Percentiles rank a stretch among this genome's conserved stretches.
Evolutionary conservation across 805 yeast genomes (phyloP).

Genomic region (Debaryomyces hansenii): DNA sequence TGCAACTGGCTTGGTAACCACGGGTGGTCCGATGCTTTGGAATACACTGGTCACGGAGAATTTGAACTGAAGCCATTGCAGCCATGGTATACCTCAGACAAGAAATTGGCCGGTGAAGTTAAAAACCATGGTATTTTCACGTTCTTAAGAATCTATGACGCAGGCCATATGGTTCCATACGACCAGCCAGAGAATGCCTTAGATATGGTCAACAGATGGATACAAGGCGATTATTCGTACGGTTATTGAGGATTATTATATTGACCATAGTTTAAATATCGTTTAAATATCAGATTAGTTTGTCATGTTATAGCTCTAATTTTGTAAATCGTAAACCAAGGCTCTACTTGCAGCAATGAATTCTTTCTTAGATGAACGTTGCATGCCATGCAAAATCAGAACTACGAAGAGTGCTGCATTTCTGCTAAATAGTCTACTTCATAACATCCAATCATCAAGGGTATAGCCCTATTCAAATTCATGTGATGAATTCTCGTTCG

Average conservation of each 20-base stretch:
- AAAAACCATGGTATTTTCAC: conserved; percentile 74
- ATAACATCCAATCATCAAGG: not conserved
- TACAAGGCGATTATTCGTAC: conserved; percentile 57
- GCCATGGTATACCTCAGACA: conserved; percentile 35
- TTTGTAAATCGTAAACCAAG: too few species aligned
- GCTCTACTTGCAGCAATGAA: too few species aligned
- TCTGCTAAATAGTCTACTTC: too few species aligned
- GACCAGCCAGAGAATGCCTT: conserved; percentile 80
- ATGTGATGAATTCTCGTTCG: not conserved
- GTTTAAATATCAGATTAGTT: too few species aligned
- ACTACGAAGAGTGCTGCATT: too few species aligned
- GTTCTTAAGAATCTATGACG: conserved; percentile 80
- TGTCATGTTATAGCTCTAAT: too few species aligned
- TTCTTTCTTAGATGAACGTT: too few species aligned
- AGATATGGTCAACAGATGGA: conserved; percentile 86
- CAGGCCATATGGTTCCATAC: conserved; percentile 95
- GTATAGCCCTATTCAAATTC: not conserved
- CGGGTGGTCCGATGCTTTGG: conserved; percentile 38
- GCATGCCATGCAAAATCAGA: too few species aligned
- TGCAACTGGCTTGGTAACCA: conserved; percentile 49
- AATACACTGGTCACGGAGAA: conserved; percentile 20
- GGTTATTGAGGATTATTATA: conserved; percentile 5
- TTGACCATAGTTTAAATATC: not conserved
- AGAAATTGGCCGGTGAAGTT: conserved; percentile 64
- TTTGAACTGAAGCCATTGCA: conserved; percentile 23